Evolutionary conservation across 495 filamentous ascomycete genomes (phyloP).

Genomic region (Penicillium fimorum): DNA sequence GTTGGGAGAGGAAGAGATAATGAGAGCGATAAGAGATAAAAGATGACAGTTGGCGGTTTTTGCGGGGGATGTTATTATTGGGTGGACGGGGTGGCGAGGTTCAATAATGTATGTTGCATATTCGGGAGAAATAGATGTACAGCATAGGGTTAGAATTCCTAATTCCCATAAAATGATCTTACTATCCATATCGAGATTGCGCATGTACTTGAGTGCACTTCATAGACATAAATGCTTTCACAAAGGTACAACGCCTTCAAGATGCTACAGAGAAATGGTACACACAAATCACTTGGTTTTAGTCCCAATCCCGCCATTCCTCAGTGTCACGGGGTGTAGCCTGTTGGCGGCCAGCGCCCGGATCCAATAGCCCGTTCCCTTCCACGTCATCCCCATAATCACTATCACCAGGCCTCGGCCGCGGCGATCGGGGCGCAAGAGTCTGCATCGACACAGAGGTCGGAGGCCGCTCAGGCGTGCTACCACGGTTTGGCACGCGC

Average conservation of each 20-base stretch:
- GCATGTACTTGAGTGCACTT: not conserved
- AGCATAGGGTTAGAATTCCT: not conserved
- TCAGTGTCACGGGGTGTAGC: slow-evolving; percentile 25
- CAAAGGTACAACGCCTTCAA: slow-evolving; percentile 11
- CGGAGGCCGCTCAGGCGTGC: slow-evolving; percentile 46
- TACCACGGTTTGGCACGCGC: slow-evolving; percentile 49
- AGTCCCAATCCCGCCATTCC: slow-evolving; percentile 50
- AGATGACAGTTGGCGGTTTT: no score
- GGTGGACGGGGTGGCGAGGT: no score
- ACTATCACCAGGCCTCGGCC: slow-evolving; percentile 44
- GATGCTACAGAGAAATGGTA: slow-evolving; percentile 9
- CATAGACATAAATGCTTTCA: not conserved
- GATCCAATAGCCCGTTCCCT: slow-evolving; percentile 24
- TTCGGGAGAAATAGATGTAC: no score
- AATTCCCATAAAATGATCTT: not conserved
- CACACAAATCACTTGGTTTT: not conserved
- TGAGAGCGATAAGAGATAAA: not conserved
- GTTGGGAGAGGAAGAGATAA: not conserved
- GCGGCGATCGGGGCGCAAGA: slow-evolving; percentile 43
- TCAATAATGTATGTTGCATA: no score
- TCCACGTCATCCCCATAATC: slow-evolving; percentile 41
- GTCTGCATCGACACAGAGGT: slow-evolving; percentile 57
- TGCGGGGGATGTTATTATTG: no score
- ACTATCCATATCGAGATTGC: not conserved
- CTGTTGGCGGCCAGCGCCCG: slow-evolving; percentile 11